Evolutionary conservation across 1,284 basidiomycete genomes (phyloP).

Genomic region (Tilletia caries): DNA sequence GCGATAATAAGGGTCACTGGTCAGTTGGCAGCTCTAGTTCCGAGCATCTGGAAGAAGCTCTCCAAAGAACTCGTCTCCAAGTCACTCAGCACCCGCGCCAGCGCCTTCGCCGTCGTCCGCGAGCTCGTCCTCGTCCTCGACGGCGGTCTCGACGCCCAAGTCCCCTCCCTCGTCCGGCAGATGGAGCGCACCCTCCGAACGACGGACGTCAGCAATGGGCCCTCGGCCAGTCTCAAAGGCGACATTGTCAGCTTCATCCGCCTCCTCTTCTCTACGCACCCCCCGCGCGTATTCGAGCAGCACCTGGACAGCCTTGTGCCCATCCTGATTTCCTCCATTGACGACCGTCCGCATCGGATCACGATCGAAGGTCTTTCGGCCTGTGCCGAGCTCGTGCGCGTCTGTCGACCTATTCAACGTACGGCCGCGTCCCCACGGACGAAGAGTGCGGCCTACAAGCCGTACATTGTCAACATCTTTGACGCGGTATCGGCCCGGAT

Average conservation of each 20-base stretch:
- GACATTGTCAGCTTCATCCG: constrained; percentile 75
- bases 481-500: constrained; percentile 70
- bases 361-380: constrained; percentile 63
- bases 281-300: constrained; percentile 64
- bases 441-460: constrained; percentile 25
- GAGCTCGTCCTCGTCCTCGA: constrained; percentile 74
- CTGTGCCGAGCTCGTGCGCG: constrained; percentile 56
- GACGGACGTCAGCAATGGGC: constrained; percentile 45
- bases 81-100: constrained; percentile 76
- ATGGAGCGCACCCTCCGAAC: constrained; percentile 54
- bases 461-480: constrained; percentile 60
- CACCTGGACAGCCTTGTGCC: constrained; percentile 68
- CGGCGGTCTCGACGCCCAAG: constrained; percentile 74
- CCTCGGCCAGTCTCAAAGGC: constrained; percentile 57
- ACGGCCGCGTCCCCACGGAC: neutral
- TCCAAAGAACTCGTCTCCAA: constrained; percentile 81
- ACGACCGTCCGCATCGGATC: constrained; percentile 56
- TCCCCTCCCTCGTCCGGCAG: constrained; percentile 58
- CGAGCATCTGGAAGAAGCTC: constrained; percentile 68
- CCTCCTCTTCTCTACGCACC: constrained; percentile 76
- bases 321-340: constrained; percentile 69
- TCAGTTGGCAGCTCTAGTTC: neutral
- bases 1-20: constrained; percentile 17
- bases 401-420: neutral
- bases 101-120: constrained; percentile 75